phyloP scores from a whole-genome alignment of 192 early-diverging fungal genomes.

The Coemansia sp. region DNA sequence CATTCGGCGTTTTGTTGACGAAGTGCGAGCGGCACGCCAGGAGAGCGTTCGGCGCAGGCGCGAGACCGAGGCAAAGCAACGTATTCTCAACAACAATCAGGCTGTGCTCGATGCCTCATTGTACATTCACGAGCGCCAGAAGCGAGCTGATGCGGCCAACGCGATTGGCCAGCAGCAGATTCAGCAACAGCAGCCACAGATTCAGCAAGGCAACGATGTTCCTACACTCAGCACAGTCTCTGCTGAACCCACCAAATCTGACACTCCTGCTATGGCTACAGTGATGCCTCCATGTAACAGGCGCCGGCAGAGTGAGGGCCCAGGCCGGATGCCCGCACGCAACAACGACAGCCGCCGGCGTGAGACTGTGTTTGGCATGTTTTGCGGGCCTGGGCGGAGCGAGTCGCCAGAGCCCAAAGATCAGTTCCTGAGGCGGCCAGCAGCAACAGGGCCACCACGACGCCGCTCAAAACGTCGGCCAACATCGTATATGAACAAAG shows the following conservation, averaged over 20 bases:
- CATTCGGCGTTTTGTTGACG: constrained; percentile 40
- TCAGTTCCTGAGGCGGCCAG: neutral
- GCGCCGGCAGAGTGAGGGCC: constrained; percentile 11
- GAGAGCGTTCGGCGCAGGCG: constrained; percentile 25
- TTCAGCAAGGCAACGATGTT: constrained; percentile 5
- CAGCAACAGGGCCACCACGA: neutral
- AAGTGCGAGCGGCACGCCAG: constrained; percentile 31
- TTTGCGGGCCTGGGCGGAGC: constrained; percentile 12
- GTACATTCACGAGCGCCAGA: constrained; percentile 48
- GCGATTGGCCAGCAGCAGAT: constrained; percentile 1
- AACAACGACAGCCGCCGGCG: constrained; percentile 23
- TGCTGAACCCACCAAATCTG: neutral
- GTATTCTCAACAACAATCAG: constrained; percentile 34
- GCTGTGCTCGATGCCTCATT: constrained; percentile 41
- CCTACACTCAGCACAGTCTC: constrained; percentile 8
- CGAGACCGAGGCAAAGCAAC: constrained; percentile 25
- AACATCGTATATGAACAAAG: constrained; percentile 25
- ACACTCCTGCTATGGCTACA: neutral
- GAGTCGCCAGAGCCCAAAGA: constrained; percentile 1
- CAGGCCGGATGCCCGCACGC: neutral
- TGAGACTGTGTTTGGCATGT: constrained; percentile 41
- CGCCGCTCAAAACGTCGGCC: neutral
- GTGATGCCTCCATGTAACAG: constrained; percentile 14
- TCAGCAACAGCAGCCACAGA: neutral
- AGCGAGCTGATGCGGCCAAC: constrained; percentile 5